These are phyloP conservation scores for Lepiota venenata DNA, from an alignment of 768 basidiomycete genomes.

Conservation along the genomic window DNA sequence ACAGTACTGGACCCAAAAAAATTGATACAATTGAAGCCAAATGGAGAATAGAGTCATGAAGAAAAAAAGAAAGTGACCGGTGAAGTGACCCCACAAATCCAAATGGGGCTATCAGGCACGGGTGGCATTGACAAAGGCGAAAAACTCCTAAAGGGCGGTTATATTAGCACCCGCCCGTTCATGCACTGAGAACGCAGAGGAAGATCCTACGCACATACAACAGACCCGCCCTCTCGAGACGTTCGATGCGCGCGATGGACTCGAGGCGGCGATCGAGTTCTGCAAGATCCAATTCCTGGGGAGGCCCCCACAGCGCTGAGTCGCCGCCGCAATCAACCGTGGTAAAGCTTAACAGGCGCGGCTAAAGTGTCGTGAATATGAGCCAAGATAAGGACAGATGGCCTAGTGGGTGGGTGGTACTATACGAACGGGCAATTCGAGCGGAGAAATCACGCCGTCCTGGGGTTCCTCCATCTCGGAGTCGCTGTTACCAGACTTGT, in stretches of 20 bases:
- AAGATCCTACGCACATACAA: background rate
- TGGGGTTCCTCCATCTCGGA: background rate
- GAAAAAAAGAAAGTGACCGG: background rate
- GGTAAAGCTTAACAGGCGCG: conserved; percentile 1
- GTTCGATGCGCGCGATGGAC: conserved; percentile 78
- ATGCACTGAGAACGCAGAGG: background rate
- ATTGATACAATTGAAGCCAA: background rate
- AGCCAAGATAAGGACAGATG: background rate
- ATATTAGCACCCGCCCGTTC: background rate
- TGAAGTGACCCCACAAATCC: background rate
- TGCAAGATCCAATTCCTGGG: conserved; percentile 53
- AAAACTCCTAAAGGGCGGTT: background rate
- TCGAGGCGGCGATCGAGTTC: conserved; percentile 79
- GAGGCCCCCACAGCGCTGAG: background rate
- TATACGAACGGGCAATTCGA: conserved; percentile 1
- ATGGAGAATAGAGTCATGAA: background rate
- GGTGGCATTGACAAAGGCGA: background rate
- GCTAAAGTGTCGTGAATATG: background rate
- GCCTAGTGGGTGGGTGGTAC: background rate
- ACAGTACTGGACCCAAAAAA: too few relatives aligned
- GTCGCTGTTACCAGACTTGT: background rate
- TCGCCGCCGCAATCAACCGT: background rate
- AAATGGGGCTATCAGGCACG: background rate
- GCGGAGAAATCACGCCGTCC: conserved; percentile 6
- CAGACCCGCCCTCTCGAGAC: background rate